phyloP scores from a whole-genome alignment of 1,284 basidiomycete species.

The Hemileia vastatrix region DNA sequence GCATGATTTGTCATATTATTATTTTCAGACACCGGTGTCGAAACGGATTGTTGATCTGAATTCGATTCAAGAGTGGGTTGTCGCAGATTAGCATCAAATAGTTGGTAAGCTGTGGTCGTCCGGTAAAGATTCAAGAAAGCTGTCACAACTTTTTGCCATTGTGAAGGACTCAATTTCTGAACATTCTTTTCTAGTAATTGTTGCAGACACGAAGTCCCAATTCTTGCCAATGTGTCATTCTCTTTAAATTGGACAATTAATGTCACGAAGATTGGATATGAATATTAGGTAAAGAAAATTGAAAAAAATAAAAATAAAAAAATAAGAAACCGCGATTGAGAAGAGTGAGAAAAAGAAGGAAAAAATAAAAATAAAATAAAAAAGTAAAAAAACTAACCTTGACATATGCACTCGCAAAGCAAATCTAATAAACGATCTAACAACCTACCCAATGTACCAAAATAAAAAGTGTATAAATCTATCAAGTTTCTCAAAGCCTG shows the following conservation, averaged over 20 bases:
- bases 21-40: constrained; percentile 5
- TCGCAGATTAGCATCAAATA: constrained; percentile 81
- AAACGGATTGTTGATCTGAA: constrained; percentile 20
- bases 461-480: constrained; percentile 92
- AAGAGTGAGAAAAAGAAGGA: neutral
- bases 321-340: neutral
- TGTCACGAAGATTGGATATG: too few relatives aligned
- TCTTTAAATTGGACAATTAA: too few relatives aligned
- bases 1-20: neutral
- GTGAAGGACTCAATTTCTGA: constrained; percentile 66
- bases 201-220: constrained; percentile 95
- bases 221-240: constrained; percentile 93
- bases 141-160: constrained; percentile 86
- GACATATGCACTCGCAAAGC: constrained; percentile 93
- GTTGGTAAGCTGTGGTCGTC: constrained; percentile 92
- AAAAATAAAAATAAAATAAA: constrained; percentile 21
- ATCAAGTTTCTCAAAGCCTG: constrained; percentile 92
- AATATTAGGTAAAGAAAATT: neutral
- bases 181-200: constrained; percentile 92
- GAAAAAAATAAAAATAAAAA: neutral
- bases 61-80: constrained; percentile 48
- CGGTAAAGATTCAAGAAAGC: constrained; percentile 93
- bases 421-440: constrained; percentile 86
- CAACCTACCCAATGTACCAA: constrained; percentile 79
- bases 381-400: constrained; percentile 56